These are phyloP conservation scores for Adiantum capillusveneris DNA, from an alignment of 75 land plant species.

Conservation along the genomic window DNA sequence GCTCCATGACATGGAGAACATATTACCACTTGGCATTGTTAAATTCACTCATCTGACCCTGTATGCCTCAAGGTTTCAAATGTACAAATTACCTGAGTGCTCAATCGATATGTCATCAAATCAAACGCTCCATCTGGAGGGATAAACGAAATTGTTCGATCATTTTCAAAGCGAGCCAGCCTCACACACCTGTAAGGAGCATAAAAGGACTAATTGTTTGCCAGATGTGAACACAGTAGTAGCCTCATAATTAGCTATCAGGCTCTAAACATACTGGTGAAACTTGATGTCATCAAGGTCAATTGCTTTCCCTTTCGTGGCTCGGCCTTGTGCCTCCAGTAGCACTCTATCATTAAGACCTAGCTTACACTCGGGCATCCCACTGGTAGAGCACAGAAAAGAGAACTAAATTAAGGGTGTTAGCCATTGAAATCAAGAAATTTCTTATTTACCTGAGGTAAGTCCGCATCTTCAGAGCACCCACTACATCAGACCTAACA, in stretches of 20 bases:
- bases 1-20: too few relatives aligned
- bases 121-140: constrained; percentile 98
- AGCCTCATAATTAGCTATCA: too few relatives aligned
- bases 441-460: constrained; percentile 68
- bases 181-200: constrained; percentile 87
- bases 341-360: constrained; percentile 93
- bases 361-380: constrained; percentile 98
- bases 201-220: too few relatives aligned
- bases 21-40: too few relatives aligned
- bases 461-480: constrained; percentile 99
- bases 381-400: constrained; percentile 45
- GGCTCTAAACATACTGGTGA: constrained; percentile 70
- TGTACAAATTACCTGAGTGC: constrained; percentile 62
- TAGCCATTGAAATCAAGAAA: not conserved
- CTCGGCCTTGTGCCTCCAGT: constrained; percentile 90
- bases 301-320: constrained; percentile 91
- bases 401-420: not conserved
- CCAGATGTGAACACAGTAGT: too few relatives aligned
- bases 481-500: constrained; percentile 96
- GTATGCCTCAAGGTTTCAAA: too few relatives aligned
- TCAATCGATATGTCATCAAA: constrained; percentile 94
- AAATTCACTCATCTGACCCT: too few relatives aligned
- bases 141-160: constrained; percentile 91
- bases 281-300: constrained; percentile 96
- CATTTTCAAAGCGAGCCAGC: constrained; percentile 93